Base-by-base conservation (phyloP, 2,329 filamentous ascomycete genomes). In the Didymella pinodella region DNA sequence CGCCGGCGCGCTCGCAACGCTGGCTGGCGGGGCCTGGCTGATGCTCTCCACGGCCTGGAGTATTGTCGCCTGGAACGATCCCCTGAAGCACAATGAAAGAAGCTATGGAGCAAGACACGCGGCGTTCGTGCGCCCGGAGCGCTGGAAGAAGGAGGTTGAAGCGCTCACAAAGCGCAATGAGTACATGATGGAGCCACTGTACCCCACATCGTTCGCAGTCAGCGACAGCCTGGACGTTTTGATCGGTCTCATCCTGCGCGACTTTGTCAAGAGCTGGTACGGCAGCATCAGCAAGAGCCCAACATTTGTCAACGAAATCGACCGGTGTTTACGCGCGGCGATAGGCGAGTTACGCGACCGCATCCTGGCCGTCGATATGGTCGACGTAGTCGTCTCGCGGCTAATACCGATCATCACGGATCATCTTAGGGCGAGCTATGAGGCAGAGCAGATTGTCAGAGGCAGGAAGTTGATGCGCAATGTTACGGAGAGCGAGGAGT, bases 401-500 rank as follows among this genome's bases (percentile, higher is more conserved):
- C 84, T 98, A 46, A 89, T 97, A 38, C 96, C 96, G 12, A 88
- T 98, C 58, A 76, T 99, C 65, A 98, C 94, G 29, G 84, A 87
- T 10, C 95, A 99, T 77, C 87, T 99, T 69, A 91, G 87, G 65
- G 92, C 97, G 66, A 97, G 97, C 68, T 92, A 93, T 75, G 88
- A 95, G 65, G 95, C 95, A 0, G 95, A 99, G 80, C 86, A 90
- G 57, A 85, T 88, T 8, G 91, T 99, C 11, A 86, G 94, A 53
- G 96, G 96, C 12, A 90, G 88, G 74, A 92, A 96, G 77, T 82
- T 98, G 56, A 95, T 93, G 68, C 88, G 92, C 51, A 93, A 90
- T 65, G 88, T 99, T 54, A 98, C 96, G 2, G 95, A 99, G 79
- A 96, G 93, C 0, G 94, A 97, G 73, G 95, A 99, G 83, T 82